phyloP scores from a whole-genome alignment of 2,329 filamentous ascomycete genomes.

The Calonectria fujianensis region DNA sequence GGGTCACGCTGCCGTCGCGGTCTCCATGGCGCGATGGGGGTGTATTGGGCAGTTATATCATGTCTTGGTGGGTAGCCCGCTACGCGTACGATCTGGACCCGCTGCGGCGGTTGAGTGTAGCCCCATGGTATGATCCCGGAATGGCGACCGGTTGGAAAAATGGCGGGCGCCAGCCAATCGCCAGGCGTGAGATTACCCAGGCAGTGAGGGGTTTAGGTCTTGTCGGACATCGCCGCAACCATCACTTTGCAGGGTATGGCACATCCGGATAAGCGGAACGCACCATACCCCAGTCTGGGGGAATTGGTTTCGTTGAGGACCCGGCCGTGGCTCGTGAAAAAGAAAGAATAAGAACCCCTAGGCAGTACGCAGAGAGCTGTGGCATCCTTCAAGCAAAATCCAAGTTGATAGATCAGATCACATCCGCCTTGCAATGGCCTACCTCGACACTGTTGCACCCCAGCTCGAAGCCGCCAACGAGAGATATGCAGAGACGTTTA shows the following conservation, averaged over 20 bases:
- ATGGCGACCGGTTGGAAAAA: constrained; percentile 27
- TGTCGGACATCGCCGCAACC: constrained; percentile 45
- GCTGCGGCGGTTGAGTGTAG: constrained; percentile 39
- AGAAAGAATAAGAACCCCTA: constrained; percentile 40
- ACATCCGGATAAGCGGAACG: constrained; percentile 47
- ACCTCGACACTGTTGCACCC: constrained; percentile 39
- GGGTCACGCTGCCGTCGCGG: constrained; percentile 26
- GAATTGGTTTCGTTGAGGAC: constrained; percentile 31
- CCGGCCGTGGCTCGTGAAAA: constrained; percentile 24
- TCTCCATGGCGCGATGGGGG: constrained; percentile 37
- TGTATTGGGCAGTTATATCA: constrained; percentile 35
- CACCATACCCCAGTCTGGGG: constrained; percentile 19
- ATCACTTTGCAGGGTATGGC: constrained; percentile 24
- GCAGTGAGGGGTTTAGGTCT: constrained; percentile 44
- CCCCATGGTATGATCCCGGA: constrained; percentile 50
- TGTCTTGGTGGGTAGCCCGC: constrained; percentile 22
- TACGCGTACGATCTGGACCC: constrained; percentile 40
- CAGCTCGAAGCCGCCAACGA: constrained; percentile 52
- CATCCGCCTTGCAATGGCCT: constrained; percentile 35
- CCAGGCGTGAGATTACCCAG: constrained; percentile 26
- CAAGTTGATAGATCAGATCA: constrained; percentile 38
- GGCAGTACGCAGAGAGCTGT: constrained; percentile 16
- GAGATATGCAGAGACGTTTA: constrained; percentile 48
- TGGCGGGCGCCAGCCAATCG: constrained; percentile 46
- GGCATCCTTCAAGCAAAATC: constrained; percentile 22